Percentiles rank a stretch among this genome's conserved stretches.
Evolutionary conservation across 352 stramenopile species (phyloP).

Genomic region (Blastocystis sp.): DNA sequence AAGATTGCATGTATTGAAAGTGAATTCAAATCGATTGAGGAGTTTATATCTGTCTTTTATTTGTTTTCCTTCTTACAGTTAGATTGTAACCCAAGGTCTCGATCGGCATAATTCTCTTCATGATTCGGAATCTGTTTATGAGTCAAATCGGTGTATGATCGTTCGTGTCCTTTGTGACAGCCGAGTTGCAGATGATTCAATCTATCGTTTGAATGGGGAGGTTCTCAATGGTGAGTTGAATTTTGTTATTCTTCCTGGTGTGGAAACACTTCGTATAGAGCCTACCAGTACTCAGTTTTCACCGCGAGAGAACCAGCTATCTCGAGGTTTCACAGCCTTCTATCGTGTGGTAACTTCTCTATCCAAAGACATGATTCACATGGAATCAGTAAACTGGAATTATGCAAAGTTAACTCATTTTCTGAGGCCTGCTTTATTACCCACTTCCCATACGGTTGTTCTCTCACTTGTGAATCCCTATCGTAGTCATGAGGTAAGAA

Average conservation of each 20-base stretch:
- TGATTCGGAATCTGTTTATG: neutral
- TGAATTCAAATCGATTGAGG: constrained; percentile 30
- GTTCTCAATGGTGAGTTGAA: constrained; percentile 26
- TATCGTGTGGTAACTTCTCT: constrained; percentile 32
- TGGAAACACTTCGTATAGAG: constrained; percentile 29
- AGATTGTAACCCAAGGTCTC: constrained; percentile 45
- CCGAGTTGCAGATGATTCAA: neutral
- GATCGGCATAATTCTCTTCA: neutral
- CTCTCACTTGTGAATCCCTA: neutral
- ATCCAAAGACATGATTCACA: neutral
- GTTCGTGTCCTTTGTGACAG: constrained; percentile 54
- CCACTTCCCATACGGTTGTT: neutral
- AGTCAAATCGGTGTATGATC: constrained; percentile 20
- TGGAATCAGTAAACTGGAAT: neutral
- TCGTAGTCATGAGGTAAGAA: neutral
- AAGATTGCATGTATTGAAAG: constrained; percentile 22
- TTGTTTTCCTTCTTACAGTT: neutral
- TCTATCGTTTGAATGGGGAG: constrained; percentile 12
- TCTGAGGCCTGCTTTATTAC: neutral
- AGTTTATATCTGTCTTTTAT: constrained; percentile 16
- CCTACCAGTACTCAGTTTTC: neutral
- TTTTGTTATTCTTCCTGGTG: constrained; percentile 40
- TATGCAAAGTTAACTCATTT: constrained; percentile 28
- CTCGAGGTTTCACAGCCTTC: neutral
- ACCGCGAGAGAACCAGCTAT: neutral